A percentile compares a stretch with the other conserved stretches of the same genome.
These are phyloP conservation scores for Penicillium concentricum DNA, from an alignment of 2,329 filamentous ascomycete genomes.

Conservation along the genomic window DNA sequence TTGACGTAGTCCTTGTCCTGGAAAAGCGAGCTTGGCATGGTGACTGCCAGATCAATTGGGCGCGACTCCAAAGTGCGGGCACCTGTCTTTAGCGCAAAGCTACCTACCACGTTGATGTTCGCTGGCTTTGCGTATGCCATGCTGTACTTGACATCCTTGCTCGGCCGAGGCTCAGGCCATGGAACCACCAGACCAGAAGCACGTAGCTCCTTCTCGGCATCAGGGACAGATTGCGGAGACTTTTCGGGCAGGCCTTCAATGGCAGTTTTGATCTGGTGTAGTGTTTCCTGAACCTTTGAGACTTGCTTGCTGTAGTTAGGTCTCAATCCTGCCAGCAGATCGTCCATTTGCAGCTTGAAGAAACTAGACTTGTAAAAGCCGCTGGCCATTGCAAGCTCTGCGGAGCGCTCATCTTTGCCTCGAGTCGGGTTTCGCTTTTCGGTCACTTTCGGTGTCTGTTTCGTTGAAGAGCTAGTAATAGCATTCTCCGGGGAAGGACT, in stretches of 20 bases:
- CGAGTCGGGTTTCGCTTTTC: slow-evolving; percentile 19
- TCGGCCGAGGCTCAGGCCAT: slow-evolving; percentile 77
- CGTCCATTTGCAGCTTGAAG: slow-evolving; percentile 67
- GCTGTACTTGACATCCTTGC: slow-evolving; percentile 75
- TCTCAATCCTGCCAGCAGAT: slow-evolving; percentile 58
- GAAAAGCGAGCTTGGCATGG: slow-evolving; percentile 76
- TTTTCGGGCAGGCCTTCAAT: slow-evolving; percentile 58
- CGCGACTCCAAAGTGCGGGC: slow-evolving; percentile 56
- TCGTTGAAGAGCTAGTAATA: slow-evolving; percentile 9
- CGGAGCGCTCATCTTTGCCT: slow-evolving; percentile 28
- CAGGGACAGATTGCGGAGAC: slow-evolving; percentile 53
- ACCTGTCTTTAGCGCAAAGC: slow-evolving; percentile 76
- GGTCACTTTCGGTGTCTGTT: slow-evolving; percentile 32
- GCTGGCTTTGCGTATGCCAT: slow-evolving; percentile 73
- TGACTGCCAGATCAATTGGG: slow-evolving; percentile 78
- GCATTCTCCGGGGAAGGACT: slow-evolving; percentile 34
- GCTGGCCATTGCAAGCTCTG: slow-evolving; percentile 40
- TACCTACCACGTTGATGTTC: slow-evolving; percentile 83
- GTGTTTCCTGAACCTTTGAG: slow-evolving; percentile 51
- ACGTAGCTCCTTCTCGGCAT: slow-evolving; percentile 68
- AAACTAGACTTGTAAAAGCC: slow-evolving; percentile 65
- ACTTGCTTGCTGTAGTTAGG: slow-evolving; percentile 60
- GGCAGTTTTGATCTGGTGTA: slow-evolving; percentile 55
- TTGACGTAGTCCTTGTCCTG: slow-evolving; percentile 95
- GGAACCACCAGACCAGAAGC: slow-evolving; percentile 70